These are phyloP conservation scores for Populus hybrid DNA, from an alignment of 441 rosid genomes.

Conservation along the genomic window DNA sequence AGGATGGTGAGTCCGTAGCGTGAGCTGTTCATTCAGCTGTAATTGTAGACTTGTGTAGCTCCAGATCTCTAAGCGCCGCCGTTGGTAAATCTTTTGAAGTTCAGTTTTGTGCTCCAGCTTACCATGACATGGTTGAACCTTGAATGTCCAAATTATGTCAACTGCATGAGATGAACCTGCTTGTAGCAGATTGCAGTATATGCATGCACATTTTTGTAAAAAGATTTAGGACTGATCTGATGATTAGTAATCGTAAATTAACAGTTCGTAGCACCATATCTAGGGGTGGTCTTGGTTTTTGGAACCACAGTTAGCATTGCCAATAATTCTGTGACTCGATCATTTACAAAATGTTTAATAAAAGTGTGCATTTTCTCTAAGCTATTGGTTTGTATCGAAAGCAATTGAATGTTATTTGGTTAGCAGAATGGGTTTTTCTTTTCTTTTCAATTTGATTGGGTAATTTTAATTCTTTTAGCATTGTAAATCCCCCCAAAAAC, in stretches of 20 bases:
- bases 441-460: too few species aligned
- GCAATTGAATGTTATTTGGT: too few species aligned
- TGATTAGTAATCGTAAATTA: neutral
- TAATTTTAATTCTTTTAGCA: too few species aligned
- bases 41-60: constrained; percentile 19
- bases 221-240: constrained; percentile 6
- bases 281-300: neutral
- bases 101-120: neutral
- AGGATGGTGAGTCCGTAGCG: constrained; percentile 28
- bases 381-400: too few species aligned
- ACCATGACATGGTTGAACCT: neutral
- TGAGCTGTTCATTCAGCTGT: constrained; percentile 18
- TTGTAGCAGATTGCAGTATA: neutral
- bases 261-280: constrained; percentile 4
- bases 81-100: neutral
- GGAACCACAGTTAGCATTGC: neutral
- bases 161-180: constrained; percentile 3
- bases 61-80: neutral
- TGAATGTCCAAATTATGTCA: constrained; percentile 22
- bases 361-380: too few species aligned
- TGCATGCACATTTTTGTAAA: constrained; percentile 18
- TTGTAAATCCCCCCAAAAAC: too few species aligned
- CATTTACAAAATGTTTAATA: too few species aligned
- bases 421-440: too few species aligned
- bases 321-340: too few species aligned